A percentile compares a stretch with the other conserved stretches of the same genome.
Evolutionary conservation across 139 green algal genomes (phyloP).

Genomic region (Picochlorum sp.): DNA sequence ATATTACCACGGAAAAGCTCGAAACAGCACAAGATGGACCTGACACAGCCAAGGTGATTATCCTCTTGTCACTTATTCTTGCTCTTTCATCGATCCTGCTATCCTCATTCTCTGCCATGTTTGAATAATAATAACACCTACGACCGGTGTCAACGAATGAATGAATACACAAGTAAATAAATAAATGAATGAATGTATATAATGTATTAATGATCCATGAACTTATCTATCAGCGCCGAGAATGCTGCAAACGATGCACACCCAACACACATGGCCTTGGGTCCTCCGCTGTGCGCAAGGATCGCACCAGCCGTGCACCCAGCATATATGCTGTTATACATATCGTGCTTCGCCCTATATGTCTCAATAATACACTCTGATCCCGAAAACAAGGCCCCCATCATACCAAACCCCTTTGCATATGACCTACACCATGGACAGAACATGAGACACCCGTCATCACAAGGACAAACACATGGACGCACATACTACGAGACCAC

Average conservation of each 20-base stretch:
- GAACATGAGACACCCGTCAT: background rate
- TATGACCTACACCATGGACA: slow-evolving; percentile 49
- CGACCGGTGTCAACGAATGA: too few relatives aligned
- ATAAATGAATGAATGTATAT: slow-evolving; percentile 3
- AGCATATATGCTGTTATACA: slow-evolving; percentile 75
- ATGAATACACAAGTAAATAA: background rate
- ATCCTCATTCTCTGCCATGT: background rate
- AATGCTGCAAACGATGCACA: slow-evolving; percentile 87
- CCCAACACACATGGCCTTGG: slow-evolving; percentile 78
- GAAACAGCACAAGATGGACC: background rate
- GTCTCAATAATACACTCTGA: slow-evolving; percentile 94
- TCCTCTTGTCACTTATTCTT: background rate
- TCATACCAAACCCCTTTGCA: slow-evolving; percentile 83
- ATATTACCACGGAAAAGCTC: background rate
- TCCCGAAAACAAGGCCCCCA: slow-evolving; percentile 84
- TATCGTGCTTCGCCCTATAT: slow-evolving; percentile 81
- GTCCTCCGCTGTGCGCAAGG: slow-evolving; percentile 62
- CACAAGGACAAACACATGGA: background rate
- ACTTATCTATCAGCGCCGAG: slow-evolving; percentile 74
- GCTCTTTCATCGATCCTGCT: background rate
- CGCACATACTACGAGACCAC: slow-evolving; percentile 35
- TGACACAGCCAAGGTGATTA: background rate
- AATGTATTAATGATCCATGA: slow-evolving; percentile 43
- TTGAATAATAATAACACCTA: background rate
- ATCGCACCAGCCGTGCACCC: slow-evolving; percentile 82